These are phyloP conservation scores for Coniochaeta ligniaria DNA, from an alignment of 2,329 filamentous ascomycete species.

Conservation along the genomic window DNA sequence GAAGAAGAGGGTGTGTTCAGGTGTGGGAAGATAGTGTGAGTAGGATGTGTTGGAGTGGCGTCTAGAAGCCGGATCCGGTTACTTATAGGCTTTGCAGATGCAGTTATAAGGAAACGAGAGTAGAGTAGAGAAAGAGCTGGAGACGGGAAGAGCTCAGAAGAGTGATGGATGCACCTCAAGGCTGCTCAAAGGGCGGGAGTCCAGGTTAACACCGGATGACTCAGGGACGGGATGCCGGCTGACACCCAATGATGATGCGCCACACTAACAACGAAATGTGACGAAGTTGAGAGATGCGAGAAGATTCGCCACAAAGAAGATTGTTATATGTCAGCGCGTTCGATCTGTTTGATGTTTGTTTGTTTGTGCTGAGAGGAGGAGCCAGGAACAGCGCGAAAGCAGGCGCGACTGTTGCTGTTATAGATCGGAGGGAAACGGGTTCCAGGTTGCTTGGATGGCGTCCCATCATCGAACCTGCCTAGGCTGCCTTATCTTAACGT, in stretches of 20 bases:
- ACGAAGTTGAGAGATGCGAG: not conserved
- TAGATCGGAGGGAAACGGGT: not conserved
- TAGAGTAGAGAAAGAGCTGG: not conserved
- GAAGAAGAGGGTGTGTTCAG: not conserved
- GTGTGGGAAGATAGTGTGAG: not conserved
- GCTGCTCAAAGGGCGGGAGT: not conserved
- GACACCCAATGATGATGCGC: conserved; percentile 1
- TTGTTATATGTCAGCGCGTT: not conserved
- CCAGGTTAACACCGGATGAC: conserved; percentile 2
- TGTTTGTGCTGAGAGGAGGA: not conserved
- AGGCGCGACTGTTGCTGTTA: not conserved
- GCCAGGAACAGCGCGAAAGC: not conserved
- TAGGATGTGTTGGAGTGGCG: not conserved
- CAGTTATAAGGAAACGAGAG: not conserved
- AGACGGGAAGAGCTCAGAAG: not conserved
- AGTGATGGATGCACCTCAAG: not conserved
- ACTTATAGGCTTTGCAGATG: not conserved
- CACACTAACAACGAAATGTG: not conserved
- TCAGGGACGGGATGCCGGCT: conserved; percentile 1
- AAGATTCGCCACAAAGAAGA: conserved; percentile 4
- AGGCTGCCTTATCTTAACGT: conserved; percentile 3
- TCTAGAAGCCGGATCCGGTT: not conserved
- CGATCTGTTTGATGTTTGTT: not conserved
- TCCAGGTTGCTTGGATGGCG: not conserved
- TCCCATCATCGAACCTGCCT: not conserved